phyloP scores from a whole-genome alignment of 768 basidiomycete genomes.

The Boletales sp. region DNA sequence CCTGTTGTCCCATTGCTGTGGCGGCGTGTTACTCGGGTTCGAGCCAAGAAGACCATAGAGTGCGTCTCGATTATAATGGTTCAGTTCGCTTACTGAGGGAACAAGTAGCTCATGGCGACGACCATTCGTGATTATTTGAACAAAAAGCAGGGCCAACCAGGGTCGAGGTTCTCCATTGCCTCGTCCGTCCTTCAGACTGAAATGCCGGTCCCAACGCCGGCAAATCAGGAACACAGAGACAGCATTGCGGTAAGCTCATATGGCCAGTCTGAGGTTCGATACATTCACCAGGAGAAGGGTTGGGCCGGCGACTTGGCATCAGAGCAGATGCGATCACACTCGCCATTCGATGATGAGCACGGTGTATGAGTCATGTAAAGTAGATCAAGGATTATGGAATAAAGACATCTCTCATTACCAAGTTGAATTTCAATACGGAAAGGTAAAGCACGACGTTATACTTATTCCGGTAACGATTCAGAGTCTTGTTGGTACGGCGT shows the following conservation, averaged over 20 bases:
- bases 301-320: constrained; percentile 37
- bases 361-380: constrained; percentile 28
- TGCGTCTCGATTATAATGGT: constrained; percentile 34
- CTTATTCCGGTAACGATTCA: constrained; percentile 18
- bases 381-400: constrained; percentile 4
- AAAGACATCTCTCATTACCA: not conserved
- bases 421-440: not conserved
- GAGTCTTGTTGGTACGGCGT: constrained; percentile 26
- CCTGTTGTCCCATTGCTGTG: constrained; percentile 79
- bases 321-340: constrained; percentile 33
- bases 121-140: constrained; percentile 68
- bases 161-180: constrained; percentile 18
- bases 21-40: constrained; percentile 80
- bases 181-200: constrained; percentile 28
- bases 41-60: constrained; percentile 74
- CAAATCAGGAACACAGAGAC: constrained; percentile 29
- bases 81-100: constrained; percentile 2
- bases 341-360: constrained; percentile 40
- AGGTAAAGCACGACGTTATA: constrained; percentile 3
- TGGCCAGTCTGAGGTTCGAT: constrained; percentile 23
- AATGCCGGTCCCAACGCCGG: constrained; percentile 26
- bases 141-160: constrained; percentile 41
- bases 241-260: constrained; percentile 27
- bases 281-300: constrained; percentile 28
- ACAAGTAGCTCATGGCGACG: constrained; percentile 53